Conservation (phyloP, 768 basidiomycete species). For the Steccherinum ochraceum region DNA sequence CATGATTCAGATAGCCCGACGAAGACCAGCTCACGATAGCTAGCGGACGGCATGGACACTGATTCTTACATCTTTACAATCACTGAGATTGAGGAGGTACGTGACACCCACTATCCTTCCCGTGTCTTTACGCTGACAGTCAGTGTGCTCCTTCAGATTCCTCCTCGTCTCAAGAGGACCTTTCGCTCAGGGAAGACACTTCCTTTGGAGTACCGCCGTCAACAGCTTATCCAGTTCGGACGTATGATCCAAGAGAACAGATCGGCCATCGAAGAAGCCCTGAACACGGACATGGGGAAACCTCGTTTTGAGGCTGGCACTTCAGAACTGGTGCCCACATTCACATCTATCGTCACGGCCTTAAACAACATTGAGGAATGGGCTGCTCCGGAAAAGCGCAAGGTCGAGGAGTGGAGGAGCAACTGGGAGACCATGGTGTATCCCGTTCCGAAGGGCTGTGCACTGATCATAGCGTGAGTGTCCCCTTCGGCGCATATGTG, state of each 20-base stretch:
- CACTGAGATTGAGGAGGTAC: too few relatives aligned
- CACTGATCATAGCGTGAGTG: conserved; percentile 24
- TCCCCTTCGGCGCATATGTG: not conserved
- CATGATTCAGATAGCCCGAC: too few relatives aligned
- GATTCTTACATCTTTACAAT: too few relatives aligned
- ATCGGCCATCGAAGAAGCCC: conserved; percentile 12
- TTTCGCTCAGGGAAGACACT: conserved; percentile 18
- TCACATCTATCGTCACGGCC: conserved; percentile 11
- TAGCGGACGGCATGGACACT: too few relatives aligned
- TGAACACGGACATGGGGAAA: conserved; percentile 17
- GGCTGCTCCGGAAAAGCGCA: conserved; percentile 14
- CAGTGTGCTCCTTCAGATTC: too few relatives aligned
- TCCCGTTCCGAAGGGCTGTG: conserved; percentile 20
- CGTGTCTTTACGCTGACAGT: too few relatives aligned
- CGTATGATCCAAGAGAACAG: conserved; percentile 21
- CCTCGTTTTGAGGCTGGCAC: conserved; percentile 15
- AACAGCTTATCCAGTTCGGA: conserved; percentile 20
- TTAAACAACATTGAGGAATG: conserved; percentile 19
- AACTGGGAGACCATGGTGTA: conserved; percentile 18
- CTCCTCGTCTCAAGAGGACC: conserved; percentile 10
- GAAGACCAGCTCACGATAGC: too few relatives aligned
- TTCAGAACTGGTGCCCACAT: conserved; percentile 15
- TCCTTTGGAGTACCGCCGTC: conserved; percentile 19
- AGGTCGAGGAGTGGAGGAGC: conserved; percentile 8
- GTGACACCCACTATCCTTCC: too few relatives aligned